These are phyloP conservation scores for Ceratocystis lukuohia DNA, from an alignment of 2,329 filamentous ascomycete genomes.

Conservation along the genomic window DNA sequence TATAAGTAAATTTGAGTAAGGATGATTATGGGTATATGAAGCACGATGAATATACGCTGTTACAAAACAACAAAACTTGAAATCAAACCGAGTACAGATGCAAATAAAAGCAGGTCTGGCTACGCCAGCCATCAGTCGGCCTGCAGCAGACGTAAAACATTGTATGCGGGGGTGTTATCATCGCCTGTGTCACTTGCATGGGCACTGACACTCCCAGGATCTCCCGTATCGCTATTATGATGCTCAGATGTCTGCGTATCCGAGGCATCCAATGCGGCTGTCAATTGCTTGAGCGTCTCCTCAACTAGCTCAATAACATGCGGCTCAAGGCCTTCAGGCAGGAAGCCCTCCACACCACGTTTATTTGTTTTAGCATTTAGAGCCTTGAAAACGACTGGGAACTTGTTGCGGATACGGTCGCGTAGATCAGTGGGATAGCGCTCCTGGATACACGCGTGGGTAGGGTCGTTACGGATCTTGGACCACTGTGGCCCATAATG, in stretches of 20 bases:
- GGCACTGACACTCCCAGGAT: not conserved
- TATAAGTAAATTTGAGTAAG: not conserved
- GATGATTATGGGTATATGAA: no score
- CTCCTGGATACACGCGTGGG: conserved; percentile 40
- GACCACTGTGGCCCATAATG: conserved; percentile 52
- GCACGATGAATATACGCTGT: not conserved
- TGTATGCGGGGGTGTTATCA: not conserved
- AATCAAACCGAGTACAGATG: not conserved
- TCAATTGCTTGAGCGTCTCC: conserved; percentile 31
- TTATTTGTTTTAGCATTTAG: conserved; percentile 9
- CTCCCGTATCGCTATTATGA: not conserved
- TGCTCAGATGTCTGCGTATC: not conserved
- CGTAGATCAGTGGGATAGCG: conserved; percentile 50
- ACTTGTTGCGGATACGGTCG: conserved; percentile 51
- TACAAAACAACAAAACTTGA: not conserved
- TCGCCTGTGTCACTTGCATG: not conserved
- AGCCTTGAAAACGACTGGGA: conserved; percentile 34
- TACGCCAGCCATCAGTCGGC: not conserved
- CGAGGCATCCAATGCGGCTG: not conserved
- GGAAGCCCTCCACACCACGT: conserved; percentile 23
- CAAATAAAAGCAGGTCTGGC: not conserved
- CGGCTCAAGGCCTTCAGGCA: conserved; percentile 37
- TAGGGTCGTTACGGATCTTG: conserved; percentile 47
- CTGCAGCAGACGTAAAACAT: conserved; percentile 3
- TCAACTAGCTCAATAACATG: conserved; percentile 38